Evolutionary conservation across 768 basidiomycete genomes (phyloP).

Genomic region (Boletus eberwhitei): DNA sequence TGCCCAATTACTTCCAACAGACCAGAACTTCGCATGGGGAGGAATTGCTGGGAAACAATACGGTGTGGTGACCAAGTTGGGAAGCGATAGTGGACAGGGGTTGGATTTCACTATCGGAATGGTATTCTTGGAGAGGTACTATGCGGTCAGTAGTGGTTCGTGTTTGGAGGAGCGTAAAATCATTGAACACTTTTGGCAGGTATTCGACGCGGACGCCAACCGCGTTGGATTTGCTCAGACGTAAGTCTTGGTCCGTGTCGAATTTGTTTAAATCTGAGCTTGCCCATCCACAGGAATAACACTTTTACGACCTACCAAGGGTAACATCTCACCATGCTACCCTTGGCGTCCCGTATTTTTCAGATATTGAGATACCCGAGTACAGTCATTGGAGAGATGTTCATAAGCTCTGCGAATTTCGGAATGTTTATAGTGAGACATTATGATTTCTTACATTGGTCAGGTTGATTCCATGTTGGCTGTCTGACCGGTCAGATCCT

Average conservation of each 20-base stretch:
- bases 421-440: too few species aligned
- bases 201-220: conserved; percentile 18
- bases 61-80: conserved; percentile 1
- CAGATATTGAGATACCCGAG: neutral
- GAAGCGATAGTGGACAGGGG: neutral
- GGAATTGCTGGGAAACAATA: conserved; percentile 11
- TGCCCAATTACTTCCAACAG: conserved; percentile 17
- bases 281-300: conserved; percentile 13
- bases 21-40: conserved; percentile 15
- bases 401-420: too few species aligned
- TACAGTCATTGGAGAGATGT: neutral
- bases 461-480: too few species aligned
- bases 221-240: conserved; percentile 24
- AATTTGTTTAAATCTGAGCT: neutral
- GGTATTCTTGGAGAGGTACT: conserved; percentile 1
- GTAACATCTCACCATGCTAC: neutral
- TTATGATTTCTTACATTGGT: neutral
- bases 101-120: neutral
- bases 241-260: conserved; percentile 10
- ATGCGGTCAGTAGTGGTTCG: conserved; percentile 3
- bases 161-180: neutral
- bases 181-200: conserved; percentile 1
- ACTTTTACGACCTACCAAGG: conserved; percentile 11
- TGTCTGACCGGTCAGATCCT: neutral
- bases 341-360: neutral